Base-by-base conservation (phyloP, 306 rosid genomes). In the Delonix regia region DNA sequence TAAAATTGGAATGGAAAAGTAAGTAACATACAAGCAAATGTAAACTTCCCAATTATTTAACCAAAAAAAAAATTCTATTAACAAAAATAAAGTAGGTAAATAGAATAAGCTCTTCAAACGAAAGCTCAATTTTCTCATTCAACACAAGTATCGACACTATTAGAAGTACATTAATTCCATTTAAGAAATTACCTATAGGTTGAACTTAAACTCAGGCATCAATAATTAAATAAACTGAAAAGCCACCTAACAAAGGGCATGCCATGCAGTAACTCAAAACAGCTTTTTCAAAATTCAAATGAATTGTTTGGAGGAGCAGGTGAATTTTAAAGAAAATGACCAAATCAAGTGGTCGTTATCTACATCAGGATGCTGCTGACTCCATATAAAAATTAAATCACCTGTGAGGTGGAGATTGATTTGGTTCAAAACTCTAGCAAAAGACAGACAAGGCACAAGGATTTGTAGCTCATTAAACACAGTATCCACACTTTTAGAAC, bases 1-100 rank as follows among this genome's bases (percentile, higher is more conserved):
- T 71, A 71, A 66, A 48, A 51, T 63, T 30, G 48, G 41, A 53
- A 13, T 66, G 9, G 64, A 76, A 77, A 41, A 59, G 64, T 6
- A 56, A 5, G 24, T 39, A 56, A 51, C 21, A 53, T 39, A 39
- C 49, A 9, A n/a, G 28, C 2, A 16, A 66, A 66, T 66, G 19
- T 21, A 22, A 66, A 21, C 27, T 66, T 11, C 52, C 39, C 52
- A 41, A 21, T 21, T 41, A 22, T 65, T 67, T 22, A 66, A 39
- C 25, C 2, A 22, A 38, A 67, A 7, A 22, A 7, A 9, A 4
- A 1, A 0, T 38, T 13, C 2, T 67, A 45, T 67, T 13, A 7
- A 66, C 5, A 12, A 39, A 65, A 68, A 12, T 4, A 15, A 69
- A 69, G 41, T 7, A 9, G 71, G 19, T 12, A 34, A 39, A 66